Conservation (phyloP, 495 filamentous ascomycete species). For the Neurospora sp. region DNA sequence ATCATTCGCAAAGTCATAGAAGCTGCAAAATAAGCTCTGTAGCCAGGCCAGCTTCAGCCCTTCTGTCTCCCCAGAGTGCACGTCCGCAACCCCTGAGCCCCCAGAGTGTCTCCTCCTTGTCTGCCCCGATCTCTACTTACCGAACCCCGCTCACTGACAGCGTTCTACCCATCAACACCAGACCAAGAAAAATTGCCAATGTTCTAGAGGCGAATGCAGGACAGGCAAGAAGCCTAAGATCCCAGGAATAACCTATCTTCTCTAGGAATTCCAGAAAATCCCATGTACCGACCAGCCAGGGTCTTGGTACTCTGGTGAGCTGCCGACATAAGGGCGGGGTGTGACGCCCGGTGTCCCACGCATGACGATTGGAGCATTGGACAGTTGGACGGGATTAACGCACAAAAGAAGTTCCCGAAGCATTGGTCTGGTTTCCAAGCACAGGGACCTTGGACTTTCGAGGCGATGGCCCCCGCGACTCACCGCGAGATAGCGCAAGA, state of each 20-base stretch:
- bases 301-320: not conserved
- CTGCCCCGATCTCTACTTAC: not conserved
- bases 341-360: not conserved
- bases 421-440: not conserved
- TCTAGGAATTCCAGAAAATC: not conserved
- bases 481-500: not conserved
- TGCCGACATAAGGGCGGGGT: not conserved
- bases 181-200: not conserved
- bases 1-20: not conserved
- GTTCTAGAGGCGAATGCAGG: not conserved
- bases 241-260: not conserved
- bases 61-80: not conserved
- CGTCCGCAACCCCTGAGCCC: not conserved
- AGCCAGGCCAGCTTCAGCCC: not conserved
- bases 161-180: not conserved
- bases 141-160: not conserved
- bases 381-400: not conserved
- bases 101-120: not conserved
- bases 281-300: not conserved
- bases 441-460: not conserved
- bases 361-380: not conserved
- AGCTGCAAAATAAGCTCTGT: not conserved
- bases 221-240: not conserved
- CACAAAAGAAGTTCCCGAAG: not conserved
- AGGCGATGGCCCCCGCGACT: not conserved